phyloP scores from a whole-genome alignment of 371 early-diverging fungal genomes.

The Syncephalastrum sp. region DNA sequence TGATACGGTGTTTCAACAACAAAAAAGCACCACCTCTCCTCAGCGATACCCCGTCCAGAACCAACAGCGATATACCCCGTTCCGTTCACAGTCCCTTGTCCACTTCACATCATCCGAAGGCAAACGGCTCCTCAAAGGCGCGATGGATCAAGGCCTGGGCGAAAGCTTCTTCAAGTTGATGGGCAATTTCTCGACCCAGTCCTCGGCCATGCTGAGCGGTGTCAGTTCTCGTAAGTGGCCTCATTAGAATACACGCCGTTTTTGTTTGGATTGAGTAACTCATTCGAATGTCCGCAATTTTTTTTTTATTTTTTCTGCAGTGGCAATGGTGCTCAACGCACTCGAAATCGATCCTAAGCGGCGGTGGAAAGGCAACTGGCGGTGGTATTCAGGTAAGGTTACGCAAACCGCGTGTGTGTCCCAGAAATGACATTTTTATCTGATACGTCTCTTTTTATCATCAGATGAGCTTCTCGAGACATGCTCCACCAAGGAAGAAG shows the following conservation, averaged over 20 bases:
- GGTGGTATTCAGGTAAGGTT: slow-evolving; percentile 62
- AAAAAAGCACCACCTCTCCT: no score
- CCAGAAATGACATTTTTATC: no score
- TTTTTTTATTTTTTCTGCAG: slow-evolving; percentile 15
- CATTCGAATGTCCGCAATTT: background rate
- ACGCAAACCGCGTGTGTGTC: background rate
- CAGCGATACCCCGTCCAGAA: background rate
- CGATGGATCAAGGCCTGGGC: slow-evolving; percentile 72
- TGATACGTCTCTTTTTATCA: background rate
- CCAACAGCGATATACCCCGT: background rate
- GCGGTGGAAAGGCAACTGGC: slow-evolving; percentile 92
- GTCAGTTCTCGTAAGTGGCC: slow-evolving; percentile 55
- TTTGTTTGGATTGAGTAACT: background rate
- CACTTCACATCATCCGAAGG: slow-evolving; percentile 74
- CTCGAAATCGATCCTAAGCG: slow-evolving; percentile 89
- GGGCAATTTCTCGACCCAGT: slow-evolving; percentile 86
- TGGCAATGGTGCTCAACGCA: slow-evolving; percentile 91
- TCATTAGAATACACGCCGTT: slow-evolving; percentile 10
- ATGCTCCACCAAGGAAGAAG: slow-evolving; percentile 69
- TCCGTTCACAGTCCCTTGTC: slow-evolving; percentile 29
- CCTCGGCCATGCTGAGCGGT: slow-evolving; percentile 64
- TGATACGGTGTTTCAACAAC: background rate
- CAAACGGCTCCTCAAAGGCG: slow-evolving; percentile 74
- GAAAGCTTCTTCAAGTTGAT: slow-evolving; percentile 86
- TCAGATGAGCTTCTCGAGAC: slow-evolving; percentile 80